Base-by-base conservation (phyloP, 1,284 basidiomycete genomes). In the Cryptococcus neoformans region DNA sequence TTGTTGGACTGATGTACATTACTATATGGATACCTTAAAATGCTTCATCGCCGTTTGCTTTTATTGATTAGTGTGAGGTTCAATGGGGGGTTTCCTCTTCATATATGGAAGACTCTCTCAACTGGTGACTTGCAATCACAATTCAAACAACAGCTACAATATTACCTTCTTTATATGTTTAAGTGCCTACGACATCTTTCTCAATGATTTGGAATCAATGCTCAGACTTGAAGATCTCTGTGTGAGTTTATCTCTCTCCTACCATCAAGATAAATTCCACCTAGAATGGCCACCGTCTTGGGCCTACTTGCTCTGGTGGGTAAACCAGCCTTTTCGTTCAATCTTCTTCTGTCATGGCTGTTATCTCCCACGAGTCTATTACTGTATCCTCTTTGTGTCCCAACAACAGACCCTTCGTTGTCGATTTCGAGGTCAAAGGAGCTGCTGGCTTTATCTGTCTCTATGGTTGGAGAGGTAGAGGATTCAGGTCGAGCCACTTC, bases 251-350 rank as follows among this genome's bases (percentile, higher is more conserved):
- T 14, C 39, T 59, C 60, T n/a, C 35, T 51, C 42, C 60, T 51
- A 5, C 60, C 57, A 42, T 59, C 55, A 47, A 62, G 44, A 49
- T 59, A 62, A 5, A 42, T 35, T 8, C 60, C 60, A 1, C 60
- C 60, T 17, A 62, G 54, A 16, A 59, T 48, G 17, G 54, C 49
- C 37, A 57, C 21, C 45, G 57, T 53, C 46, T 42, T 56, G 4
- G 57, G 48, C 41, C 53, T 53, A 16, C 16, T 49, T 10, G 39
- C 38, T 34, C 38, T 55, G 21, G 21, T 21, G 21, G 17, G 36
- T 6, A 44, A 40, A n/a, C 45, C 45, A 47, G 28, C 44, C 44
- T 47, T 34, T n/a, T 47, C 35, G 7, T 47, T 16, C 21, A 21
- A 38, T 7, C 8, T 9, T 44, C 35, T 14, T 54, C 52, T 21